Conservation (phyloP, 2,329 filamentous ascomycete species). For the Pochonia chlamydosporia region DNA sequence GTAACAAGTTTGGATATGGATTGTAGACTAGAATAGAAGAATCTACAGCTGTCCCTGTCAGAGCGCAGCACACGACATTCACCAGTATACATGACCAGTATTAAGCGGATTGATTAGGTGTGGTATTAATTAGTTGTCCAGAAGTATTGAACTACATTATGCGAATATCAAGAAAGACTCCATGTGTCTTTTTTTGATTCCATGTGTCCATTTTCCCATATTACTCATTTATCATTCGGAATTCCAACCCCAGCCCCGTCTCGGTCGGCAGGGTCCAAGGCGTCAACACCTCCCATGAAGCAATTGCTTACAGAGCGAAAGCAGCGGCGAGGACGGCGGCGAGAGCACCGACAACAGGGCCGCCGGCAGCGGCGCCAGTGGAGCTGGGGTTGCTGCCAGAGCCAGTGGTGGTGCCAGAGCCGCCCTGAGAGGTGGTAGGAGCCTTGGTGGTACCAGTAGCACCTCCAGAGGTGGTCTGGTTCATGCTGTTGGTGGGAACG, state of each 20-base stretch:
- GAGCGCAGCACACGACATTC: no score
- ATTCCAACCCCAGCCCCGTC: neutral
- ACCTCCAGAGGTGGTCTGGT: slow-evolving; percentile 5
- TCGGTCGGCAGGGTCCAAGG: neutral
- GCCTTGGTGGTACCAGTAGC: neutral
- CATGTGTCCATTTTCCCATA: neutral
- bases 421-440: neutral
- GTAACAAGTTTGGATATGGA: neutral
- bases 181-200: neutral
- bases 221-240: slow-evolving; percentile 1
- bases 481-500: slow-evolving; percentile 9
- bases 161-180: neutral
- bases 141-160: slow-evolving; percentile 4
- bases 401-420: neutral
- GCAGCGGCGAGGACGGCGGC: slow-evolving; percentile 25
- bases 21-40: no score
- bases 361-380: slow-evolving; percentile 4
- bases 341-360: slow-evolving; percentile 18
- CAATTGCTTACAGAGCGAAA: slow-evolving; percentile 24
- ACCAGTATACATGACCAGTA: no score
- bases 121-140: slow-evolving; percentile 5
- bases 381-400: slow-evolving; percentile 1
- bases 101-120: no score
- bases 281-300: neutral
- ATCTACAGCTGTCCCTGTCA: no score